A percentile compares a stretch with the other conserved stretches of the same genome.
phyloP scores from a whole-genome alignment of 768 basidiomycete genomes.

The Amanita phalloides region DNA sequence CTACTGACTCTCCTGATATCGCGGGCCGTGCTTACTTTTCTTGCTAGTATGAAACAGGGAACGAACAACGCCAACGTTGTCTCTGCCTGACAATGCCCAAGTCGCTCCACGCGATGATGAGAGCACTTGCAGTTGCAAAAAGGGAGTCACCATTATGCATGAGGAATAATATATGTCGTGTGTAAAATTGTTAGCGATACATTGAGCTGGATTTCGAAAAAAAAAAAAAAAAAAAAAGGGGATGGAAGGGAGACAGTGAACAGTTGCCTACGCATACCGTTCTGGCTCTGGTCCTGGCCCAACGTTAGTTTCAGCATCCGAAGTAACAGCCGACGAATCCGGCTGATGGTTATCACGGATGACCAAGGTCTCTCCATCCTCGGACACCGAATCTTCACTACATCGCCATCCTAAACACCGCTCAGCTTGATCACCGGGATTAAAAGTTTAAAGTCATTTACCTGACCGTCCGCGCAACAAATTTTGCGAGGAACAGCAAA shows the following conservation, averaged over 20 bases:
- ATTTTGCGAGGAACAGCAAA: slow-evolving; percentile 75
- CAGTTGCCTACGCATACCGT: not conserved
- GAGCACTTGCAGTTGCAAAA: too few relatives aligned
- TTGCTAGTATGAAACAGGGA: too few relatives aligned
- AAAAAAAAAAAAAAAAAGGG: too few relatives aligned
- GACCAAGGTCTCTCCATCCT: slow-evolving; percentile 31
- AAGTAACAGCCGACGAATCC: slow-evolving; percentile 25
- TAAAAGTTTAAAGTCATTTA: slow-evolving; percentile 12
- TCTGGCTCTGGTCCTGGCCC: not conserved
- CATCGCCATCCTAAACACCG: slow-evolving; percentile 47
- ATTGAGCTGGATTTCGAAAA: not conserved
- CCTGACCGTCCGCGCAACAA: slow-evolving; percentile 69
- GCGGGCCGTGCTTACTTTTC: too few relatives aligned
- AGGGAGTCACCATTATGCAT: too few relatives aligned
- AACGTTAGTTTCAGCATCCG: not conserved
- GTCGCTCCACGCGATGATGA: too few relatives aligned
- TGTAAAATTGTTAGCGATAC: not conserved
- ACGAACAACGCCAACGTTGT: too few relatives aligned
- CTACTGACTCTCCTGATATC: not conserved
- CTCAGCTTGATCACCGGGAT: not conserved
- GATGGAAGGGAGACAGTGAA: too few relatives aligned
- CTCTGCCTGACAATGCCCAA: too few relatives aligned
- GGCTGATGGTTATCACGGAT: slow-evolving; percentile 54
- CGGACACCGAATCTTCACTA: slow-evolving; percentile 42
- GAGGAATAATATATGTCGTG: too few relatives aligned